A percentile compares a stretch with the other conserved stretches of the same genome.
phyloP scores from a whole-genome alignment of 768 basidiomycete genomes.

The Lepiota subincarnata region DNA sequence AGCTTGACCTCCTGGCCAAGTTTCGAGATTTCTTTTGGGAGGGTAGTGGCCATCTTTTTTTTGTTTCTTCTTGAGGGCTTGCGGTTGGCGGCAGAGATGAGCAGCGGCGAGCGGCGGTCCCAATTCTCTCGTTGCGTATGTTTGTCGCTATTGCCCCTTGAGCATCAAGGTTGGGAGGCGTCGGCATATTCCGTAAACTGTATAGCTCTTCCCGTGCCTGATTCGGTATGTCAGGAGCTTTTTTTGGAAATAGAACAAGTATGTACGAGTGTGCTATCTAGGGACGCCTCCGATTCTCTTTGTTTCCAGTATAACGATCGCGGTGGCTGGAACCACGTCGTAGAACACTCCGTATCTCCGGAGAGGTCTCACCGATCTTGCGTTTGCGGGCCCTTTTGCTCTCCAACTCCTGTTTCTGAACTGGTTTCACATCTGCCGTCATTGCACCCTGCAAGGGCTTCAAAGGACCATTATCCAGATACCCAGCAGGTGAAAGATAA shows the following conservation, averaged over 20 bases:
- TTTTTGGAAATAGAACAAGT: not conserved
- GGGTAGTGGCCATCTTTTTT: conserved; percentile 64
- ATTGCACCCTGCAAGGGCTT: not conserved
- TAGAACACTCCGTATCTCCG: conserved; percentile 18
- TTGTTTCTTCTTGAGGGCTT: conserved; percentile 19
- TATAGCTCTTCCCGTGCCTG: conserved; percentile 32
- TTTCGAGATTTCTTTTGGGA: conserved; percentile 79
- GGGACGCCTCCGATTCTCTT: conserved; percentile 2
- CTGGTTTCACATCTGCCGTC: not conserved
- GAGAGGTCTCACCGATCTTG: not conserved
- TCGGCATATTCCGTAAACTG: conserved; percentile 38
- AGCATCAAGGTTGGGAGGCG: conserved; percentile 41
- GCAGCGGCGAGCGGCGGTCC: conserved; percentile 27
- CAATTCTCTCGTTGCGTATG: conserved; percentile 27
- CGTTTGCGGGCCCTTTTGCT: not conserved
- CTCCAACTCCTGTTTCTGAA: not conserved
- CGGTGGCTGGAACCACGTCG: conserved; percentile 34
- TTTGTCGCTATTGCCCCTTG: conserved; percentile 46
- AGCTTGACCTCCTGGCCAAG: conserved; percentile 88
- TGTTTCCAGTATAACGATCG: conserved; percentile 25
- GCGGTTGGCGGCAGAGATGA: conserved; percentile 23
- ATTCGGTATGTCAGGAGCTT: not conserved
- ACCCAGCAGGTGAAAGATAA: not conserved
- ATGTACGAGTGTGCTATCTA: not conserved
- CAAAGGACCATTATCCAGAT: not conserved